Evolutionary conservation across 805 yeast genomes (phyloP).

Genomic region (Groenewaldozyma salmanticensis): DNA sequence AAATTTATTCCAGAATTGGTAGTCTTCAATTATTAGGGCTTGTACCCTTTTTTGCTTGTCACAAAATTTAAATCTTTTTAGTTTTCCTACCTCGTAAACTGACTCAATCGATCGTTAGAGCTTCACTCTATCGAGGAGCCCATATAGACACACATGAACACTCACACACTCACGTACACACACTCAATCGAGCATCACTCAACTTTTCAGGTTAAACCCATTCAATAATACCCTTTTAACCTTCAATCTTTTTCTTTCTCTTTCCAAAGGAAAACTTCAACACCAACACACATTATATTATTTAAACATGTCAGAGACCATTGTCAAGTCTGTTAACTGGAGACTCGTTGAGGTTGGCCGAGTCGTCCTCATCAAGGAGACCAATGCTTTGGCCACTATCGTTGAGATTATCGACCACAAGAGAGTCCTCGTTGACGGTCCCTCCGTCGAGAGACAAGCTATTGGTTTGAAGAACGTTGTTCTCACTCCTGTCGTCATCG

Average conservation of each 20-base stretch:
- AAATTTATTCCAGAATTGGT: too few relatives aligned
- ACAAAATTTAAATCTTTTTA: too few relatives aligned
- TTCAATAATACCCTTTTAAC: too few relatives aligned
- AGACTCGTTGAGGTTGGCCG: constrained; percentile 99
- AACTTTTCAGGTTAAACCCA: constrained; percentile 2
- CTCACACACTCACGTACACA: too few relatives aligned
- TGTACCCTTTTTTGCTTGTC: too few relatives aligned
- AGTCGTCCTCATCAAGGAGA: constrained; percentile 71
- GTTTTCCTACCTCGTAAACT: too few relatives aligned
- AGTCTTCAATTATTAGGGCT: too few relatives aligned
- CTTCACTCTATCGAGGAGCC: too few relatives aligned
- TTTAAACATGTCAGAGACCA: constrained; percentile 59
- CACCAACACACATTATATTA: constrained; percentile 1
- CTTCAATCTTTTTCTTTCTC: too few relatives aligned
- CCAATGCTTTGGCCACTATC: constrained; percentile 87
- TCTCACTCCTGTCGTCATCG: constrained; percentile 84
- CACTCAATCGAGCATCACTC: too few relatives aligned
- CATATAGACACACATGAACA: too few relatives aligned
- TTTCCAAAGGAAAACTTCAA: background rate
- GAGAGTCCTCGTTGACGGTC: constrained; percentile 97
- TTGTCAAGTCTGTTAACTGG: constrained; percentile 98
- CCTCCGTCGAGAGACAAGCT: constrained; percentile 91
- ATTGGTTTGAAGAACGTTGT: constrained; percentile 77
- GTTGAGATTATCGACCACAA: constrained; percentile 99
- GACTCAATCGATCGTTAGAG: too few relatives aligned